These are phyloP conservation scores for Fusarium udum DNA, from an alignment of 2,329 filamentous ascomycete species.

Conservation along the genomic window DNA sequence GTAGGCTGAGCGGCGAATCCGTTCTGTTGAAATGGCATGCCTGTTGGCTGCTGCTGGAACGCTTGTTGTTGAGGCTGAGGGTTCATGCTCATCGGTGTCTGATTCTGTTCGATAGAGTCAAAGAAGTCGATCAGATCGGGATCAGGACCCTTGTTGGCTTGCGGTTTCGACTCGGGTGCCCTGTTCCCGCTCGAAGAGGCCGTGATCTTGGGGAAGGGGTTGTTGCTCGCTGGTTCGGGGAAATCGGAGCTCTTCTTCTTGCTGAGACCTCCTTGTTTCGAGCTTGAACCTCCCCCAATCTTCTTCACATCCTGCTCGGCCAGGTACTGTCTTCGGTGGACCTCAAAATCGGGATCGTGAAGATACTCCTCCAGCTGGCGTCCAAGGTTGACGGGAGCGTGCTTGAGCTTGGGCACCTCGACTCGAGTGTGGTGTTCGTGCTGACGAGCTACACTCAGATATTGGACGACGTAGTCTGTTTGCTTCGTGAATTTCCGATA, in stretches of 20 bases:
- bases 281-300: conserved; percentile 51
- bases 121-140: conserved; percentile 94
- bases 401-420: conserved; percentile 96
- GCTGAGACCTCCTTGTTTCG: conserved; percentile 44
- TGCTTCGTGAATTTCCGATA: conserved; percentile 93
- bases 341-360: conserved; percentile 92
- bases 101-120: conserved; percentile 89
- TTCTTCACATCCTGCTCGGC: conserved; percentile 82
- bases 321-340: conserved; percentile 90
- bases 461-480: conserved; percentile 92
- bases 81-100: conserved; percentile 71
- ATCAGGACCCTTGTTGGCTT: conserved; percentile 69
- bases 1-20: conserved; percentile 48
- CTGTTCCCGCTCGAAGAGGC: conserved; percentile 47
- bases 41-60: conserved; percentile 45
- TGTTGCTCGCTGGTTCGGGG: conserved; percentile 54
- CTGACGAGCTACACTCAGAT: conserved; percentile 84
- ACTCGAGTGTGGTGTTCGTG: conserved; percentile 92
- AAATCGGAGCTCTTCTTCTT: conserved; percentile 50
- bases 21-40: conserved; percentile 38
- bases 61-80: conserved; percentile 49
- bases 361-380: conserved; percentile 93
- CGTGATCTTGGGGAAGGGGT: conserved; percentile 51
- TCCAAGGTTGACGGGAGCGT: conserved; percentile 91
- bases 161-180: conserved; percentile 55